Evolutionary conservation across 2,329 filamentous ascomycete genomes (phyloP).

Genomic region (Fusarium albosuccineum): DNA sequence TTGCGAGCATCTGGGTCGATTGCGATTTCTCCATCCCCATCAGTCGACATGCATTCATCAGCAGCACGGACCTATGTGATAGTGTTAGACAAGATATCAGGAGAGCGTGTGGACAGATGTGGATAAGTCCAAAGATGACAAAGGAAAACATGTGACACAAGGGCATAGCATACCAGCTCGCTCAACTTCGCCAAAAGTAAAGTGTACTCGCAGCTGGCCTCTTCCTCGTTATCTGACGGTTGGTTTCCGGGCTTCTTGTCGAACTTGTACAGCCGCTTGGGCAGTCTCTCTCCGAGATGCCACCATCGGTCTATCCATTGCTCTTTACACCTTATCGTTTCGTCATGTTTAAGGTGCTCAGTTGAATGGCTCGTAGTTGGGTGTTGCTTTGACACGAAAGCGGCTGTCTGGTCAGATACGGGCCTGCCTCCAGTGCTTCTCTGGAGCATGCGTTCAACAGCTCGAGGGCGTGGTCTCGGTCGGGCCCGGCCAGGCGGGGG

Average conservation of each 20-base stretch:
- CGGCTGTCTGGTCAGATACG: slow-evolving; percentile 8
- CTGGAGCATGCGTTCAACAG: slow-evolving; percentile 3
- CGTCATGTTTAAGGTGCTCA: slow-evolving; percentile 3
- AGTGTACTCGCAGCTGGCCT: slow-evolving; percentile 14
- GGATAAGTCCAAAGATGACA: no score
- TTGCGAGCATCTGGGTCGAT: slow-evolving; percentile 12
- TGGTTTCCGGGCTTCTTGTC: neutral
- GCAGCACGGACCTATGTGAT: slow-evolving; percentile 10
- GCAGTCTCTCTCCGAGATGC: slow-evolving; percentile 18
- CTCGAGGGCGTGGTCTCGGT: slow-evolving; percentile 16
- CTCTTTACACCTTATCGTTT: slow-evolving; percentile 9
- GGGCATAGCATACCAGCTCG: slow-evolving; percentile 21
- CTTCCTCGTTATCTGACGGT: neutral
- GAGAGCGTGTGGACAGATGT: no score
- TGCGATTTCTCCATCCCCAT: slow-evolving; percentile 10
- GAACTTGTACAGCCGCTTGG: slow-evolving; percentile 16
- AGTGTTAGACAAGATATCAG: neutral
- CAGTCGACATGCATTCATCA: neutral
- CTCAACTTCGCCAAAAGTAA: slow-evolving; percentile 6
- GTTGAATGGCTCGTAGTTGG: slow-evolving; percentile 2
- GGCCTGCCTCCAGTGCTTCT: neutral
- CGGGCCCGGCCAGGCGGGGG: slow-evolving; percentile 23
- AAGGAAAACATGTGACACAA: no score
- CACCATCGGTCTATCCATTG: slow-evolving; percentile 28
- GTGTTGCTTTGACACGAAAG: neutral